Percentiles rank a stretch among this genome's conserved stretches.
phyloP scores from a whole-genome alignment of 805 yeast genomes.

The Candida pini region DNA sequence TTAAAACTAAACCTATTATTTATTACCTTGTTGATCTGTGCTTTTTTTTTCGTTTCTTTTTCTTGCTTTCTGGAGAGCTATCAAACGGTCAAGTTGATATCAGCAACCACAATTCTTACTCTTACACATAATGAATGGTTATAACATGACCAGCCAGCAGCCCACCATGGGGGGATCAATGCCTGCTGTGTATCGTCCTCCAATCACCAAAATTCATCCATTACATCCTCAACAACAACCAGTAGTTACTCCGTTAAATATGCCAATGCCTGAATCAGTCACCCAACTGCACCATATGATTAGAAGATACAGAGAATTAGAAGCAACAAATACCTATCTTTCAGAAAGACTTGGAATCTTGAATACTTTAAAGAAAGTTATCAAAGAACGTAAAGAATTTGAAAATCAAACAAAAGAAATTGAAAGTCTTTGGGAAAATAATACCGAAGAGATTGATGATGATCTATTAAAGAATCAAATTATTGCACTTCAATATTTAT shows the following conservation, averaged over 20 bases:
- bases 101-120: no score
- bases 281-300: conserved; percentile 23
- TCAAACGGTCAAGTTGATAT: no score
- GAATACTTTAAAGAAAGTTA: conserved; percentile 33
- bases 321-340: conserved; percentile 14
- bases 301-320: conserved; percentile 24
- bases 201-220: no score
- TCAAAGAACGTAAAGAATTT: conserved; percentile 35
- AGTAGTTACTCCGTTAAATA: conserved; percentile 10
- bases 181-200: no score
- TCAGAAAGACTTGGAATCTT: conserved; percentile 42
- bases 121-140: no score
- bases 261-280: conserved; percentile 22
- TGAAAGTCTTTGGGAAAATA: conserved; percentile 22
- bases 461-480: conserved; percentile 52
- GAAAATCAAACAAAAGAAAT: conserved; percentile 24
- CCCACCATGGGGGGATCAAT: neutral
- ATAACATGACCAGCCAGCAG: no score
- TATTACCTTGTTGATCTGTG: no score
- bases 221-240: conserved; percentile 1
- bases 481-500: conserved; percentile 55
- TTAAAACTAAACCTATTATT: no score
- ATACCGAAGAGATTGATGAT: conserved; percentile 34
- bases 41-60: no score
- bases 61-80: no score